Evolutionary conservation across 371 early-diverging fungal genomes (phyloP), one percentile per base, ranked within the genome.

Genomic region (Mortierella sp.): DNA sequence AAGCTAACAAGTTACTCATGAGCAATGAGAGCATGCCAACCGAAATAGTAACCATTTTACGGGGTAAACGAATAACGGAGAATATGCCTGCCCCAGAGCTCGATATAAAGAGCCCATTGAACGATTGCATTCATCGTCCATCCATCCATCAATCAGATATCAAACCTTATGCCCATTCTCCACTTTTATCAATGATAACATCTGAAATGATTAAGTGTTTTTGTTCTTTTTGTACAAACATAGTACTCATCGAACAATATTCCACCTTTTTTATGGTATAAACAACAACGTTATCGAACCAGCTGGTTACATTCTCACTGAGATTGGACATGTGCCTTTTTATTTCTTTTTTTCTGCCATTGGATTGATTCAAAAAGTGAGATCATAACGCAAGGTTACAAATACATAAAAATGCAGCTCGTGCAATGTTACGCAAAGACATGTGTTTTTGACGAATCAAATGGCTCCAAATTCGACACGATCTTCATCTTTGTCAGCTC

Each of bases 391-490:
- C 45, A 17, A n/a, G 3, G 45, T 15, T 19, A 12, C 12, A 45
- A 3, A n/a, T 45, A n/a, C 17, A 45, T 1, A n/a, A 45, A 37
- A 42, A 45, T 6, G 45, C n/a, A 1, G 28, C 43, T 29, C 13
- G 12, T 65, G 4, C 8, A 47, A 17, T 47, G 43, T 51, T 29
- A 71, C 12, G 61, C 47, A 49, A 66, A 66, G n/a, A 73, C 4
- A 57, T 73, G 74, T 13, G 59, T 47, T 59, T 59, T 26, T 6
- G 67, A 51, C 59, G 45, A 37, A 34, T 73, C 67, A 67, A 73
- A 66, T 23, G 22, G 32, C 29, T 53, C 51, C 28, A 72, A 9
- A 17, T 49, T 47, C 15, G 73, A 58, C 26, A 66, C 66, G 8
- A 66, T 68, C 32, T 60, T 68, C 42, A 40, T 23, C 28, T 28